Conservation (phyloP, 2,329 filamentous ascomycete species). For the Aspergillus tanneri region DNA sequence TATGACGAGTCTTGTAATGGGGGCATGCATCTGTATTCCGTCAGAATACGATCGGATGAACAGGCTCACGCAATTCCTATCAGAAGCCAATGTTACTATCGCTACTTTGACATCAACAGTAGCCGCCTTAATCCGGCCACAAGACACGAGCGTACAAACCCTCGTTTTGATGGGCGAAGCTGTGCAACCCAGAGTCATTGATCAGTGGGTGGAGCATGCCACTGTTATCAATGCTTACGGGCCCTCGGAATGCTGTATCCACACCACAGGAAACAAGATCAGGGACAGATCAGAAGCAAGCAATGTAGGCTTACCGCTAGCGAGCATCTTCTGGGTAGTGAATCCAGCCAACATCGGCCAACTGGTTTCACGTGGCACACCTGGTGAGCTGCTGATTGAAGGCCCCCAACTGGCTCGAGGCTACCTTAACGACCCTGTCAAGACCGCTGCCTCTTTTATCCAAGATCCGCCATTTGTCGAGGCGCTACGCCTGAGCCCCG, state of each 20-base stretch:
- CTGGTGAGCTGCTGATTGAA: constrained; percentile 7
- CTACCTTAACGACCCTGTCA: neutral
- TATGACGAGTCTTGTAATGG: neutral
- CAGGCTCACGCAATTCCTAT: neutral
- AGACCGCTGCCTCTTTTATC: neutral
- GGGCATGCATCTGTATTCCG: neutral
- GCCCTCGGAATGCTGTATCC: neutral
- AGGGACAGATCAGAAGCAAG: neutral
- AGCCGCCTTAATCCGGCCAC: no score
- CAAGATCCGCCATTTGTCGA: neutral
- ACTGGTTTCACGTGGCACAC: neutral
- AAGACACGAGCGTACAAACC: neutral
- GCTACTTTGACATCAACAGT: no score
- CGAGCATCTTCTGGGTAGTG: neutral
- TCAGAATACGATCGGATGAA: neutral
- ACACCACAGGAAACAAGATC: neutral
- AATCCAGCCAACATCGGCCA: neutral
- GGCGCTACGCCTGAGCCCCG: neutral
- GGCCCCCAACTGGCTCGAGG: neutral
- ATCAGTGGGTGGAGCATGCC: neutral
- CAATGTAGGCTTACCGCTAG: neutral
- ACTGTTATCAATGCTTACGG: neutral
- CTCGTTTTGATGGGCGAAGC: neutral
- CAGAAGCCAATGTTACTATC: no score
- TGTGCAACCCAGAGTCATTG: neutral